phyloP scores from a whole-genome alignment of 2,329 filamentous ascomycete species.

The Ophiocordyceps polyrhachis-furcata region DNA sequence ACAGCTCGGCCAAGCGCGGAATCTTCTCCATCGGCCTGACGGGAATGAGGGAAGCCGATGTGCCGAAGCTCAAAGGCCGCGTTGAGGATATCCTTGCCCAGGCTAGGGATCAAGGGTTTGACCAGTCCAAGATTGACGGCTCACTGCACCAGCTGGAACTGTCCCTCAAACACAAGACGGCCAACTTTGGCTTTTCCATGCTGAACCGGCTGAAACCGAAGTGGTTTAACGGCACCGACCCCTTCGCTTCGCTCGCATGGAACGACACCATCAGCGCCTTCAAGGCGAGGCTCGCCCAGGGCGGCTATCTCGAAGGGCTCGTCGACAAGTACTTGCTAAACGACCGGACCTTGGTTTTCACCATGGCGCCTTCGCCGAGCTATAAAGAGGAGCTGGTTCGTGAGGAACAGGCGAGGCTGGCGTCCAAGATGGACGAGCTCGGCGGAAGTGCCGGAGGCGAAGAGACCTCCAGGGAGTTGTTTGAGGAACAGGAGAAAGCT shows the following conservation, averaged over 20 bases:
- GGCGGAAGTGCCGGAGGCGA: slow-evolving; percentile 51
- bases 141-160: slow-evolving; percentile 88
- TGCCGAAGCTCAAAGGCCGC: slow-evolving; percentile 55
- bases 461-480: slow-evolving; percentile 48
- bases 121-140: slow-evolving; percentile 77
- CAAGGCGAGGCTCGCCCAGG: slow-evolving; percentile 54
- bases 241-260: slow-evolving; percentile 81
- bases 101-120: slow-evolving; percentile 60
- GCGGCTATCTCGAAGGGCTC: slow-evolving; percentile 65
- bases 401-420: slow-evolving; percentile 62
- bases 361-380: slow-evolving; percentile 69
- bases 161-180: slow-evolving; percentile 88
- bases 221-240: slow-evolving; percentile 92
- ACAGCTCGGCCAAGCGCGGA: slow-evolving; percentile 54
- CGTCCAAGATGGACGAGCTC: slow-evolving; percentile 54
- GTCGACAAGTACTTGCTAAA: slow-evolving; percentile 83
- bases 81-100: slow-evolving; percentile 56
- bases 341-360: slow-evolving; percentile 75
- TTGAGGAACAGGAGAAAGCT: slow-evolving; percentile 62
- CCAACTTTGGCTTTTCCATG: slow-evolving; percentile 81
- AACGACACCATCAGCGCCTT: slow-evolving; percentile 76
- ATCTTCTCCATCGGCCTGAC: slow-evolving; percentile 85
- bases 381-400: slow-evolving; percentile 56
- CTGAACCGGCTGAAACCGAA: slow-evolving; percentile 75
- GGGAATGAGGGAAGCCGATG: slow-evolving; percentile 68